Base-by-base conservation (phyloP, 1,284 basidiomycete species). In the Sanghuangporus sanghuang region DNA sequence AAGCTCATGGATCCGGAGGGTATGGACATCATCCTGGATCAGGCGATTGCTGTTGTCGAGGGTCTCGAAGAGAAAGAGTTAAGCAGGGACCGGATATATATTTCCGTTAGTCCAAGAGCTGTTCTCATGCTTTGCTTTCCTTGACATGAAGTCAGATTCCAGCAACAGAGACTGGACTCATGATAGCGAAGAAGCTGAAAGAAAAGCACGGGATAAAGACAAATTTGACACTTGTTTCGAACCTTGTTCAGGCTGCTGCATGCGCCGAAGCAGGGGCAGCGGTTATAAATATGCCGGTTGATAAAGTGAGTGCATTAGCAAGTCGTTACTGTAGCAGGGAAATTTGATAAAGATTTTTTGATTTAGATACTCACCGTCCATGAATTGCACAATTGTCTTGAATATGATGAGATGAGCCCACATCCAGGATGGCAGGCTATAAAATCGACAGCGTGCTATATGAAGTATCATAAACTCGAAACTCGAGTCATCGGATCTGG, bases 121-220 rank as follows among this genome's bases (percentile, higher is more conserved):
- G 7, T n/a, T n/a, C 16, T 46, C 16, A 7, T 46, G 40, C 6
- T 6, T 42, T 9, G 40, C 4, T 16, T 46, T n/a, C 44, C 40
- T 46, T 46, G 44, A 7, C 14, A 32, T 32, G 27, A 32, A 5
- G 27, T 32, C 39, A 87, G 85, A 79, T 88, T 53, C 83, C 85
- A 36, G 85, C 85, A 9, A 86, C 84, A 2, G 76, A 80, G 52
- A 73, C 73, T 21, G 86, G 85, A 14, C 75, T 86, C 14, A 62
- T 64, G n/a, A 85, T 86, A 6, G 78, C 82, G 0, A 72, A 70
- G 40, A 66, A 70, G 46, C 76, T 86, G 16, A 71, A 75, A 48
- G 64, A 70, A 6, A 69, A 70, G 52, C 67, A 79, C 59, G 69
- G 69, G n/a, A 79, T 85, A 44, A 72, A 77, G 44, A 81, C 79